phyloP scores from a whole-genome alignment of 768 basidiomycete species.

The Pleurotus eryngii region DNA sequence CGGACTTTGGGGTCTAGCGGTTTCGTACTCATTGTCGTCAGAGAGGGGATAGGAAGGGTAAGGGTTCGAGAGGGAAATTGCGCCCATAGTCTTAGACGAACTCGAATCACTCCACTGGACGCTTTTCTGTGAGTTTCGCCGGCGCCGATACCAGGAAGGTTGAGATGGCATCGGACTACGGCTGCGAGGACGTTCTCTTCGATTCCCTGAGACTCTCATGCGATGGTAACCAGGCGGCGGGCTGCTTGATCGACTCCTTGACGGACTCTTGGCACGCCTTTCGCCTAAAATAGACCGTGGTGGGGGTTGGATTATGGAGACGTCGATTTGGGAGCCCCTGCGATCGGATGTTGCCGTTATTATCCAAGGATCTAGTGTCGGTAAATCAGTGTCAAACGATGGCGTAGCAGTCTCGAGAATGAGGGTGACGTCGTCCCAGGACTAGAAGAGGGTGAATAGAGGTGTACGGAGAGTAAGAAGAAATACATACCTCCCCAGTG shows the following conservation, averaged over 20 bases:
- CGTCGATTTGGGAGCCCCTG: background rate
- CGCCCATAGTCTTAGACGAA: no score
- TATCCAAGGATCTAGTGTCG: slow-evolving; percentile 8
- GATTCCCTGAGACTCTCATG: background rate
- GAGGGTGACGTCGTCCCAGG: slow-evolving; percentile 18
- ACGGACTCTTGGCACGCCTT: background rate
- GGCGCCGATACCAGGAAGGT: no score
- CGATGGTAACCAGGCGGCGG: background rate
- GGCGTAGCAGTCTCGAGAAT: slow-evolving; percentile 20
- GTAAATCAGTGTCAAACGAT: slow-evolving; percentile 16
- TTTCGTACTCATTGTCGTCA: no score
- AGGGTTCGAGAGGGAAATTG: no score
- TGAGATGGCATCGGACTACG: background rate
- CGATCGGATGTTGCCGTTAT: background rate
- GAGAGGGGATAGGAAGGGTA: no score
- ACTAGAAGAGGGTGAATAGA: slow-evolving; percentile 7
- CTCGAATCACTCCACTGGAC: no score
- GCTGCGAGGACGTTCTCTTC: background rate
- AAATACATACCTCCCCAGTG: slow-evolving; percentile 34
- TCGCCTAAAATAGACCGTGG: no score
- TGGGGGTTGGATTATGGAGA: no score
- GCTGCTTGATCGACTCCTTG: background rate
- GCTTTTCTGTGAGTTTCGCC: no score
- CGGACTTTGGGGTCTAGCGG: no score
- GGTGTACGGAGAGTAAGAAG: background rate